A percentile compares a stretch with the other conserved stretches of the same genome.
phyloP scores from a whole-genome alignment of 1,284 basidiomycete species.

The Trichosporon sp. region DNA sequence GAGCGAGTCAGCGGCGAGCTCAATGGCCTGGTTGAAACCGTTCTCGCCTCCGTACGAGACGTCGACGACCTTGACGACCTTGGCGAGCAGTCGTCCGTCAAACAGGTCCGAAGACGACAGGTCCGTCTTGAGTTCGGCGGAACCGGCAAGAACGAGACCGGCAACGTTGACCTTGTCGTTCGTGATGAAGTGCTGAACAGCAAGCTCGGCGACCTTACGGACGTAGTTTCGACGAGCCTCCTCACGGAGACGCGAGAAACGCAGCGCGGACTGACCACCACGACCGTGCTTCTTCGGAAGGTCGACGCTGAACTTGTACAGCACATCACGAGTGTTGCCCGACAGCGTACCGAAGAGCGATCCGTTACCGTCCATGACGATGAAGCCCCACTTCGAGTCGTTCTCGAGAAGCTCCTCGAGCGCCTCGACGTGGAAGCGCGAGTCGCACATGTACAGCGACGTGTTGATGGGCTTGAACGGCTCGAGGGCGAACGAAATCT shows the following conservation, averaged over 20 bases:
- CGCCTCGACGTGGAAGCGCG: constrained; percentile 99
- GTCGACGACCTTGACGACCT: constrained; percentile 96
- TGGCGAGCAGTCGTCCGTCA: constrained; percentile 80
- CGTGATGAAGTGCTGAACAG: constrained; percentile 97
- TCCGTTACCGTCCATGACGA: constrained; percentile 75
- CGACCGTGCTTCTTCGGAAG: constrained; percentile 99
- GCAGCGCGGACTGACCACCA: constrained; percentile 99
- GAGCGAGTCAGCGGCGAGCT: constrained; percentile 91
- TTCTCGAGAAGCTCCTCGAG: constrained; percentile 95
- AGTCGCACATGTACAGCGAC: constrained; percentile 98
- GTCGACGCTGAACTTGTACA: constrained; percentile 99
- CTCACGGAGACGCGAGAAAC: constrained; percentile 99
- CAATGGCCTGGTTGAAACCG: constrained; percentile 98
- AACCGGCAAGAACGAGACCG: constrained; percentile 95
- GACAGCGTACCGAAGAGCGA: constrained; percentile 89
- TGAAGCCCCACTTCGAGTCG: constrained; percentile 97
- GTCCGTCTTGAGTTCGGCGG: constrained; percentile 98
- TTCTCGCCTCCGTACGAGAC: constrained; percentile 99
- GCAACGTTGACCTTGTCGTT: constrained; percentile 98
- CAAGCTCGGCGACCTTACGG: constrained; percentile 94
- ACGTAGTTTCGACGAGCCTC: constrained; percentile 99
- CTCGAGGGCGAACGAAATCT: constrained; percentile 95
- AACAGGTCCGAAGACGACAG: constrained; percentile 96
- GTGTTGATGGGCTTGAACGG: constrained; percentile 99
- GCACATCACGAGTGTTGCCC: constrained; percentile 94